Percentiles rank a stretch among this genome's conserved stretches.
Conservation (phyloP, 495 filamentous ascomycete species). For the Hypoxylon cercidicola region DNA sequence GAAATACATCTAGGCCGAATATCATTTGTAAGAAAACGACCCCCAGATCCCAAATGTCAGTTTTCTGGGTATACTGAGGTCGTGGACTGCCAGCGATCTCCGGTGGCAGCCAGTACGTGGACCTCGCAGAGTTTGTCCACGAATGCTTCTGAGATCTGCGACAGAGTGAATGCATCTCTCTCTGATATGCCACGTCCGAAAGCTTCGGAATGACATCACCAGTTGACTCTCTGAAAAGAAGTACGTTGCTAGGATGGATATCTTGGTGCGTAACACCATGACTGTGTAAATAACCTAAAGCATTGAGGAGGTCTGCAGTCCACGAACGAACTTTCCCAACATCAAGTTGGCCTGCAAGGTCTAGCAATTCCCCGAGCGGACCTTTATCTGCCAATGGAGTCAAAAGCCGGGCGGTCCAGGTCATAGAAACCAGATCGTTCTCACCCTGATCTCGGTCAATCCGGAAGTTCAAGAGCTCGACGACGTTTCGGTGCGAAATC, state of each 20-base stretch:
- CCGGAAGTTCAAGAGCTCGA: slow-evolving; percentile 82
- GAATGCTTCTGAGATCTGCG: slow-evolving; percentile 55
- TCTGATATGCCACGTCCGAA: slow-evolving; percentile 74
- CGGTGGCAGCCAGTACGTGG: slow-evolving; percentile 84
- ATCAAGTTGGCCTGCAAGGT: slow-evolving; percentile 76
- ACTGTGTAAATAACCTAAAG: slow-evolving; percentile 83
- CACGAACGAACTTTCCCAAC: slow-evolving; percentile 80
- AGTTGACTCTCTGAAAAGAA: slow-evolving; percentile 69
- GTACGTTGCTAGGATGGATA: slow-evolving; percentile 79
- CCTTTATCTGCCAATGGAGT: slow-evolving; percentile 82
- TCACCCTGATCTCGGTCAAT: slow-evolving; percentile 65
- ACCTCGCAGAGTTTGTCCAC: slow-evolving; percentile 70
- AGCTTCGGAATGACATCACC: slow-evolving; percentile 73
- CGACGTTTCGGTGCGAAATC: slow-evolving; percentile 78
- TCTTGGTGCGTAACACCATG: slow-evolving; percentile 83
- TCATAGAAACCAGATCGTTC: slow-evolving; percentile 48
- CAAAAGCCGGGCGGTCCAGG: slow-evolving; percentile 86
- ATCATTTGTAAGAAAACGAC: slow-evolving; percentile 91
- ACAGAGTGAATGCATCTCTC: slow-evolving; percentile 67
- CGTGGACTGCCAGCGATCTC: slow-evolving; percentile 73
- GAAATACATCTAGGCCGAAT: slow-evolving; percentile 81
- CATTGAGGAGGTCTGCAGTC: slow-evolving; percentile 91
- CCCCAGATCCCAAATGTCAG: slow-evolving; percentile 95
- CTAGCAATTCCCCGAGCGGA: slow-evolving; percentile 81
- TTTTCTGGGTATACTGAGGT: slow-evolving; percentile 74